Percentiles rank a stretch among this genome's conserved stretches.
These are phyloP conservation scores for Hymenoscyphus scutula DNA, from an alignment of 2,329 filamentous ascomycete genomes.

Conservation along the genomic window DNA sequence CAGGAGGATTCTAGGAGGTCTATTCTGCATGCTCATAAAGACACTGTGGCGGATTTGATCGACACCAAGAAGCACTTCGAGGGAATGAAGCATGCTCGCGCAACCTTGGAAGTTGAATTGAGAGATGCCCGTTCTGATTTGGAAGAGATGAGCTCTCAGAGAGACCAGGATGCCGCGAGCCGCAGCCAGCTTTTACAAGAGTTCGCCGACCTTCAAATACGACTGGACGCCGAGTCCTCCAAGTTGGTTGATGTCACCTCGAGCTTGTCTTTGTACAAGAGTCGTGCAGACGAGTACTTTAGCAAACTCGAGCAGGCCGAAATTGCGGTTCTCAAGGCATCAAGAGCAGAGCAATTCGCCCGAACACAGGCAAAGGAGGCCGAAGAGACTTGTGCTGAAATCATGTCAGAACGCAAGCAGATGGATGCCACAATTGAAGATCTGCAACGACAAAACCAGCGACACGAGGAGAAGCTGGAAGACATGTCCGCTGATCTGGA, in stretches of 20 bases:
- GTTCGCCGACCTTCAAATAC: constrained; percentile 89
- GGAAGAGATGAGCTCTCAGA: constrained; percentile 71
- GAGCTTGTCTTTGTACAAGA: constrained; percentile 86
- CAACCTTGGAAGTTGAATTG: constrained; percentile 78
- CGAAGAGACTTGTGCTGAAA: constrained; percentile 83
- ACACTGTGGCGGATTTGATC: constrained; percentile 77
- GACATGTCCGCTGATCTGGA: constrained; percentile 89
- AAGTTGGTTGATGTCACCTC: constrained; percentile 80
- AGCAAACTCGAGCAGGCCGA: constrained; percentile 96
- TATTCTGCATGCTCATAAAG: constrained; percentile 80
- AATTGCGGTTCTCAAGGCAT: constrained; percentile 89
- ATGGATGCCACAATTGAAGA: constrained; percentile 88
- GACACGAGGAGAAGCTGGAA: constrained; percentile 86
- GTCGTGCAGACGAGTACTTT: constrained; percentile 92
- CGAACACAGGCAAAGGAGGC: constrained; percentile 86
- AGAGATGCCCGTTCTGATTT: constrained; percentile 81
- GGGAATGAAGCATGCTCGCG: constrained; percentile 77
- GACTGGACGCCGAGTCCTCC: constrained; percentile 83
- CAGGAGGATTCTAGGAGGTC: constrained; percentile 86
- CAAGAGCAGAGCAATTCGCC: constrained; percentile 88
- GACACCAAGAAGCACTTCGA: constrained; percentile 87
- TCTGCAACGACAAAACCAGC: constrained; percentile 83
- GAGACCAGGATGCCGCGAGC: constrained; percentile 85
- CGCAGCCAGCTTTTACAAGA: constrained; percentile 87
- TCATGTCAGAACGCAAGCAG: constrained; percentile 89